These are phyloP conservation scores for Lunasporangiospora selenospora DNA, from an alignment of 192 early-diverging fungal genomes.

Conservation along the genomic window DNA sequence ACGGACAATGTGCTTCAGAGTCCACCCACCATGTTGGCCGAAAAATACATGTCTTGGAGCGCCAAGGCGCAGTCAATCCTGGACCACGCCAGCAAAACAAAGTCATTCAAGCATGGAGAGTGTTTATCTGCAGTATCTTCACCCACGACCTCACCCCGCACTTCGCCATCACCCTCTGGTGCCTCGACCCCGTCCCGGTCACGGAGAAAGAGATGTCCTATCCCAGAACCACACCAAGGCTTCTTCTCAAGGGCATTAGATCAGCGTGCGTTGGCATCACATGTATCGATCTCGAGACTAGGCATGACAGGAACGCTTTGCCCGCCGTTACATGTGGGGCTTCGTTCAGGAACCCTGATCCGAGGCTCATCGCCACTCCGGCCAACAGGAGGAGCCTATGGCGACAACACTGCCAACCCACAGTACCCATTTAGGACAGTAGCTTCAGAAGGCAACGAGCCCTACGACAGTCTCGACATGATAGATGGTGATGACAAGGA, in stretches of 20 bases:
- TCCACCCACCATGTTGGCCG: slow-evolving; percentile 24
- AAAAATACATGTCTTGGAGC: slow-evolving; percentile 37
- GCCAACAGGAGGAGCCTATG: slow-evolving; percentile 1
- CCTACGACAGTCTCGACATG: too few species aligned
- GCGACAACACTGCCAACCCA: slow-evolving; percentile 11
- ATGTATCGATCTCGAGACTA: slow-evolving; percentile 42
- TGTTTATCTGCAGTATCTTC: slow-evolving; percentile 8
- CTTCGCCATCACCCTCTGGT: slow-evolving; percentile 36
- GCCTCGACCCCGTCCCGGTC: slow-evolving; percentile 35
- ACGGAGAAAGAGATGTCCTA: slow-evolving; percentile 26
- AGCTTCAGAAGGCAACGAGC: slow-evolving; percentile 3
- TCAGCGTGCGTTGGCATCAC: slow-evolving; percentile 40
- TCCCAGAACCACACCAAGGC: slow-evolving; percentile 43
- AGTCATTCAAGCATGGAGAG: slow-evolving; percentile 4
- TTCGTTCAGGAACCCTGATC: slow-evolving; percentile 27
- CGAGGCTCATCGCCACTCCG: slow-evolving; percentile 42
- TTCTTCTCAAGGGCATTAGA: slow-evolving; percentile 46
- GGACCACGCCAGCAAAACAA: slow-evolving; percentile 23
- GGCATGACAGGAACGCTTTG: slow-evolving; percentile 34
- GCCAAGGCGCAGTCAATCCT: slow-evolving; percentile 46
- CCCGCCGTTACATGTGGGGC: slow-evolving; percentile 34
- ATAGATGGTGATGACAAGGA: slow-evolving; percentile 47
- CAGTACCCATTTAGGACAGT: slow-evolving; percentile 24
- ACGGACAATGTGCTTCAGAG: slow-evolving; percentile 34
- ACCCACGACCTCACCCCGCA: slow-evolving; percentile 19